phyloP scores from a whole-genome alignment of 176 grass and related monocot species.

The Carex littledalei region DNA sequence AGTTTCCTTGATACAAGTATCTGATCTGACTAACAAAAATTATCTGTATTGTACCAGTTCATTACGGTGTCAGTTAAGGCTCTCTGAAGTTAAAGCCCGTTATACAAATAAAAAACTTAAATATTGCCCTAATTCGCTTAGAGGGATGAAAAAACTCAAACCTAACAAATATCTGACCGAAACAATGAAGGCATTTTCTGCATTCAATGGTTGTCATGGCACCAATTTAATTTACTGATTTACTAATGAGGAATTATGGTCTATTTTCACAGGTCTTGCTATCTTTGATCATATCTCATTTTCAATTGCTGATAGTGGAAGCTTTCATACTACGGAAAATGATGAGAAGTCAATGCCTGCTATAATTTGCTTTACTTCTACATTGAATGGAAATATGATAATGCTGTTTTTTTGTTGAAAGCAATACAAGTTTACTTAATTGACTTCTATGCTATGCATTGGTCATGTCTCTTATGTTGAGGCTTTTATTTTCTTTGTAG shows the following conservation, averaged over 20 bases:
- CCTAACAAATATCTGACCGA: background rate
- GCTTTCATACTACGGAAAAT: background rate
- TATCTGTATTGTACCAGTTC: background rate
- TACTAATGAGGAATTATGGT: slow-evolving; percentile 10
- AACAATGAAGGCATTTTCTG: background rate
- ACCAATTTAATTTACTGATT: background rate
- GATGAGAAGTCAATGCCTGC: slow-evolving; percentile 11
- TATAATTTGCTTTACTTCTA: background rate
- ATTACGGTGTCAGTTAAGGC: background rate
- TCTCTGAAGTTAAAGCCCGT: background rate
- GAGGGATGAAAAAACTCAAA: background rate
- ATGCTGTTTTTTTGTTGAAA: background rate
- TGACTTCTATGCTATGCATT: background rate
- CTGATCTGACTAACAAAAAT: background rate
- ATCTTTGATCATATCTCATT: slow-evolving; percentile 11
- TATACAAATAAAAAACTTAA: background rate
- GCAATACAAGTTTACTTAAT: slow-evolving; percentile 2
- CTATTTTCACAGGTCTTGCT: background rate
- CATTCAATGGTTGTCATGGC: background rate
- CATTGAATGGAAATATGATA: slow-evolving; percentile 7
- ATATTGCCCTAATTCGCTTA: background rate
- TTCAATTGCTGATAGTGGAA: background rate
- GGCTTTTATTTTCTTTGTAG: slow-evolving; percentile 20
- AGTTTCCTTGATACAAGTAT: background rate
- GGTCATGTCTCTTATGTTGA: slow-evolving; percentile 7